Evolutionary conservation across 177 flowering plant genomes (phyloP).

Genomic region (Vitis hybrid): DNA sequence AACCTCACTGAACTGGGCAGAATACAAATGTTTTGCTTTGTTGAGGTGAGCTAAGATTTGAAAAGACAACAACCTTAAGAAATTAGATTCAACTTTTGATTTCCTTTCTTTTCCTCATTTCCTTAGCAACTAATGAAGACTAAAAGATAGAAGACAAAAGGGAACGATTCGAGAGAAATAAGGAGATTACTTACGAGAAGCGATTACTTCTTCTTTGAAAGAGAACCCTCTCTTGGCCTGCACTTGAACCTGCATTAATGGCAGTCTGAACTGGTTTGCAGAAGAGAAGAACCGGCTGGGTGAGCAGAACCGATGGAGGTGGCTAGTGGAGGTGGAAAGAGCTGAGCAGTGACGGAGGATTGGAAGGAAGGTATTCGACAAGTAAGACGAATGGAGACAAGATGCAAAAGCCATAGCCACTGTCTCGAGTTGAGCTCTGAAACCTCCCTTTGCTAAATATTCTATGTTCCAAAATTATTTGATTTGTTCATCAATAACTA

Average conservation of each 20-base stretch:
- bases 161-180: neutral
- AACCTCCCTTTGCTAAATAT: too few relatives aligned
- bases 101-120: too few relatives aligned
- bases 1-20: too few relatives aligned
- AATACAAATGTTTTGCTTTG: too few relatives aligned
- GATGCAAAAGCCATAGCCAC: constrained; percentile 28
- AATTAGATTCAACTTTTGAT: too few relatives aligned
- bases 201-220: constrained; percentile 41
- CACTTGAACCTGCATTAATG: constrained; percentile 20
- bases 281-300: constrained; percentile 5
- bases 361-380: constrained; percentile 22
- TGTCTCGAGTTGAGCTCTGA: neutral
- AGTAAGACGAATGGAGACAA: constrained; percentile 17
- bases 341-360: constrained; percentile 4
- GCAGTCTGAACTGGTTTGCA: constrained; percentile 9
- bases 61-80: too few relatives aligned
- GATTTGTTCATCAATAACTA: too few relatives aligned
- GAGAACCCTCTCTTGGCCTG: constrained; percentile 49
- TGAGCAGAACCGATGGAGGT: constrained; percentile 9
- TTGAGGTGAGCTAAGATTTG: too few relatives aligned
- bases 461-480: too few relatives aligned
- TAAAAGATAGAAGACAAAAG: neutral
- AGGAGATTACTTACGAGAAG: constrained; percentile 45
- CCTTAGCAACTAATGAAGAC: neutral
- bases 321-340: constrained; percentile 5